These are phyloP conservation scores for Solanum clarkiae DNA, from an alignment of 257 asterid genomes.

Conservation along the genomic window DNA sequence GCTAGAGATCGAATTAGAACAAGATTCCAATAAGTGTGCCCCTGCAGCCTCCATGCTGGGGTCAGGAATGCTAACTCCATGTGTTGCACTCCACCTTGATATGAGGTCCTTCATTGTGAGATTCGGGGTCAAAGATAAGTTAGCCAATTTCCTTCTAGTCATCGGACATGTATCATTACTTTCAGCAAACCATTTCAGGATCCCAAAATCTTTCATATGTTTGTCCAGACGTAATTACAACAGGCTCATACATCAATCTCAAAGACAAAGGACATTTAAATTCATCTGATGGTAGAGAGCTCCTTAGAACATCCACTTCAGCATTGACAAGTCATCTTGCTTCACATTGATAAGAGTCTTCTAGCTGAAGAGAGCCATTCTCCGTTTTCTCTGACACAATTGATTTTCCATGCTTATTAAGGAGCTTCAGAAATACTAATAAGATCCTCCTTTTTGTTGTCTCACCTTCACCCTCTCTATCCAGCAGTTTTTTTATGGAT, in stretches of 20 bases:
- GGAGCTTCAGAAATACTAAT: not conserved
- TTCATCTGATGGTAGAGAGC: conserved; percentile 59
- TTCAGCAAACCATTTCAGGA: conserved; percentile 84
- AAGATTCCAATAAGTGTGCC: conserved; percentile 51
- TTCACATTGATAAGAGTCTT: not conserved
- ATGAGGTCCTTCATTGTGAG: conserved; percentile 91
- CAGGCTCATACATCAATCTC: conserved; percentile 67
- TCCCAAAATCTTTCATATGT: conserved; percentile 85
- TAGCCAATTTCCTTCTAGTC: conserved; percentile 78
- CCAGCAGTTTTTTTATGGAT: not conserved
- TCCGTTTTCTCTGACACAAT: not conserved
- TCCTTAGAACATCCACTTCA: not conserved
- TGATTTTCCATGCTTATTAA: not conserved
- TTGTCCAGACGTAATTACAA: conserved; percentile 61
- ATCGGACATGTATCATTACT: conserved; percentile 90
- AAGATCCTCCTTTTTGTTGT: not conserved
- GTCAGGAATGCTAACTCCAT: conserved; percentile 61
- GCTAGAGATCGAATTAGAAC: conserved; percentile 43
- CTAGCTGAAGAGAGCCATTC: not conserved
- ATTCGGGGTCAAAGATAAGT: conserved; percentile 74
- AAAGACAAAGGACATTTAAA: conserved; percentile 56
- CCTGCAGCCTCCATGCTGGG: conserved; percentile 87
- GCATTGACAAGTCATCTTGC: not conserved
- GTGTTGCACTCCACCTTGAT: conserved; percentile 86
- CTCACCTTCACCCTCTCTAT: not conserved